Evolutionary conservation across 371 early-diverging fungal genomes (phyloP).

Genomic region (Dichotomocladium elegans): DNA sequence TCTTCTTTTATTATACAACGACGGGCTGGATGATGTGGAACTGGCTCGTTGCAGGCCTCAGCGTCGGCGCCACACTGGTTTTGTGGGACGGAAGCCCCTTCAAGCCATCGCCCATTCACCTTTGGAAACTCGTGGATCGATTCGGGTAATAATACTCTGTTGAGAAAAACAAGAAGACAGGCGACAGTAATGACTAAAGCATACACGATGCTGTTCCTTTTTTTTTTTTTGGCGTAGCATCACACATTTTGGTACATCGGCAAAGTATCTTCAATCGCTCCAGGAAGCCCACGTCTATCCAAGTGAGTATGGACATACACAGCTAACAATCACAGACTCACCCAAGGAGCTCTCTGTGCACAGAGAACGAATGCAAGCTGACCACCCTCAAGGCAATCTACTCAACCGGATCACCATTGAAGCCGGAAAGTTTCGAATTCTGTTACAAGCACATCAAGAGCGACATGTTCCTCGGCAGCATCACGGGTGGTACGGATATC

Average conservation of each 20-base stretch:
- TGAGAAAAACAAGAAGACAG: not conserved
- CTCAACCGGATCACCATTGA: constrained; percentile 94
- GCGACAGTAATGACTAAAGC: not conserved
- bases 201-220: not conserved
- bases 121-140: constrained; percentile 82
- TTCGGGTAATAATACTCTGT: constrained; percentile 57
- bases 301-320: constrained; percentile 25
- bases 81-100: constrained; percentile 95
- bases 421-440: constrained; percentile 89
- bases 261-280: constrained; percentile 92
- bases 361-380: constrained; percentile 50
- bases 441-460: constrained; percentile 81
- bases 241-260: constrained; percentile 91
- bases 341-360: not conserved
- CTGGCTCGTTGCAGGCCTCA: constrained; percentile 86
- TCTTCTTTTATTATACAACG: constrained; percentile 92
- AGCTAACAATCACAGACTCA: not conserved
- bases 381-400: constrained; percentile 73
- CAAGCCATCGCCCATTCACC: constrained; percentile 69
- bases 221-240: constrained; percentile 46
- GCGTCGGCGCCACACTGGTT: constrained; percentile 80
- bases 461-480: constrained; percentile 84
- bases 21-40: constrained; percentile 99
- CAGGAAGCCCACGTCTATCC: constrained; percentile 75
- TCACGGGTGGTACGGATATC: constrained; percentile 97